These are phyloP conservation scores for Blastocystis sp. DNA, from an alignment of 352 stramenopile species.

Conservation along the genomic window DNA sequence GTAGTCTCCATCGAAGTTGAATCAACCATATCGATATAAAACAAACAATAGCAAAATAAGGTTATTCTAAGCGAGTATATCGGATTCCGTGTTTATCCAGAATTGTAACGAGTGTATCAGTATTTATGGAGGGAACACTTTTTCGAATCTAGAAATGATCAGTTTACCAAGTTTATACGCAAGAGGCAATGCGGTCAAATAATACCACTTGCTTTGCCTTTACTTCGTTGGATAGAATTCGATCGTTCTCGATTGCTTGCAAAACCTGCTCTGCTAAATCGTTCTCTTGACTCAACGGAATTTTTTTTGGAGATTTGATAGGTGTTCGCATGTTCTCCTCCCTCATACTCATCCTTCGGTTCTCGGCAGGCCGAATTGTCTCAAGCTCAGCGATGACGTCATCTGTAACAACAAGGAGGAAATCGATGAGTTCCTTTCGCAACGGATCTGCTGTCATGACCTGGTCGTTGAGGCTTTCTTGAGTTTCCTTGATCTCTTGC, in stretches of 20 bases:
- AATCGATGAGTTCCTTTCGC: neutral
- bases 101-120: neutral
- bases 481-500: neutral
- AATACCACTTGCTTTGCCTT: neutral
- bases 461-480: neutral
- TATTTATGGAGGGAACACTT: neutral
- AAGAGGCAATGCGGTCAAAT: neutral
- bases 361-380: neutral
- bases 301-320: neutral
- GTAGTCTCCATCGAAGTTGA: neutral
- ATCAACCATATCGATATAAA: neutral
- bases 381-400: neutral
- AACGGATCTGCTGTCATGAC: neutral
- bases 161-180: neutral
- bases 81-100: conserved; percentile 15
- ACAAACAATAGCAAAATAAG: neutral
- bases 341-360: neutral
- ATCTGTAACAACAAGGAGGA: neutral
- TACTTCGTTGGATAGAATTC: neutral
- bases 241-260: conserved; percentile 9
- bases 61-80: neutral
- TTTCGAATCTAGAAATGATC: neutral
- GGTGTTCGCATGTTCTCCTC: neutral
- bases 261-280: neutral
- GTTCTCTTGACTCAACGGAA: neutral